Percentiles rank a stretch among this genome's conserved stretches.
Evolutionary conservation across 768 basidiomycete species (phyloP).

Genomic region (Psilocybe azurescens): DNA sequence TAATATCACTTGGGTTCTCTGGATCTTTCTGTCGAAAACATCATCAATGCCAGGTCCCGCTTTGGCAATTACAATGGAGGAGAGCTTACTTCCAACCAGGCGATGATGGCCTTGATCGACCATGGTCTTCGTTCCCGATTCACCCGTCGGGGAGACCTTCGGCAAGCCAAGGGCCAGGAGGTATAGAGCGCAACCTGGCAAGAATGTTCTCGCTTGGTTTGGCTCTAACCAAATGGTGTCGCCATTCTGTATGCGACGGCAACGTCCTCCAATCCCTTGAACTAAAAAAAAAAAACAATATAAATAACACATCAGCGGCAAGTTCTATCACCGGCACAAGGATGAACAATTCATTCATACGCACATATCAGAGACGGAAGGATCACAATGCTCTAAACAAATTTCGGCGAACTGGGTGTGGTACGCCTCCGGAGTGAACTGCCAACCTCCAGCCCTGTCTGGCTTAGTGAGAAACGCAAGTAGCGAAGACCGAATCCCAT

Average conservation of each 20-base stretch:
- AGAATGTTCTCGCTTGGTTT: conserved; percentile 10
- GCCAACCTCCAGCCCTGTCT: conserved; percentile 3
- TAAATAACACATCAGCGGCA: not conserved
- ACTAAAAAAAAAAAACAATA: conserved; percentile 3
- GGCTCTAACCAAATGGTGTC: conserved; percentile 17
- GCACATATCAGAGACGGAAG: conserved; percentile 15
- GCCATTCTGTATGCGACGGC: conserved; percentile 19
- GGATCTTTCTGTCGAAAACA: not conserved
- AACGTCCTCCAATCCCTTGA: conserved; percentile 12
- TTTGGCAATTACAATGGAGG: too few relatives aligned
- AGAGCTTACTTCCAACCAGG: conserved; percentile 9
- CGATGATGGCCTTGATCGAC: conserved; percentile 10
- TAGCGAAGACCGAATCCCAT: conserved; percentile 16
- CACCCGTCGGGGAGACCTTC: conserved; percentile 14
- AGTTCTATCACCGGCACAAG: too few relatives aligned
- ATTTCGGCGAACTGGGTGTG: conserved; percentile 23
- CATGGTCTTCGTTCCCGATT: conserved; percentile 1
- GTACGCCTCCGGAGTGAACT: conserved; percentile 11
- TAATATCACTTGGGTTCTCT: not conserved
- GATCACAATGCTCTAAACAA: conserved; percentile 19
- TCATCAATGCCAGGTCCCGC: not conserved
- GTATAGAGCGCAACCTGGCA: conserved; percentile 1
- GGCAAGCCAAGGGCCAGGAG: conserved; percentile 14
- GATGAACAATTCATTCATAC: too few relatives aligned
- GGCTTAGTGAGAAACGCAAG: conserved; percentile 15